A percentile compares a stretch with the other conserved stretches of the same genome.
phyloP scores from a whole-genome alignment of 2,329 filamentous ascomycete genomes.

The Ophiostoma fasciatum region DNA sequence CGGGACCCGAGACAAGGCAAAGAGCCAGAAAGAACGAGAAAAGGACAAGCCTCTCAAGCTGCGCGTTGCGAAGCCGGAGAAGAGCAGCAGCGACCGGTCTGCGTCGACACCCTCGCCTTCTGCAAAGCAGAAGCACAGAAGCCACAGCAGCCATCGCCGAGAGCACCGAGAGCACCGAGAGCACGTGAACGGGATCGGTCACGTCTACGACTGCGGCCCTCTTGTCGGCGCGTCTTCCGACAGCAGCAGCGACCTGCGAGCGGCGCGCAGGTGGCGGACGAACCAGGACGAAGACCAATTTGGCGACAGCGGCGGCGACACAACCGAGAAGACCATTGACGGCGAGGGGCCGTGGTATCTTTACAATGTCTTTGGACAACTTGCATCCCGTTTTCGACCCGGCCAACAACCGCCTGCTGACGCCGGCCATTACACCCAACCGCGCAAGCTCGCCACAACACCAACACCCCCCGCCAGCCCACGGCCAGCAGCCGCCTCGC shows the following conservation, averaged over 20 bases:
- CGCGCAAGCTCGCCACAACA: not conserved
- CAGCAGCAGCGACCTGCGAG: not conserved
- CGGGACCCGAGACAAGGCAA: not conserved
- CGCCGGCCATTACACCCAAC: not conserved
- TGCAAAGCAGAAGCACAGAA: constrained; percentile 1
- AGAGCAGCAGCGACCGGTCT: constrained; percentile 1
- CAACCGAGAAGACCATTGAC: too few species aligned
- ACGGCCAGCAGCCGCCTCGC: not conserved
- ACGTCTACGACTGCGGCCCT: constrained; percentile 5
- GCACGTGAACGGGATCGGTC: too few species aligned
- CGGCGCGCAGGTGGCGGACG: constrained; percentile 2
- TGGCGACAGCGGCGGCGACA: constrained; percentile 9
- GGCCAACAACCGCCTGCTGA: constrained; percentile 20
- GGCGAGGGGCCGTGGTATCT: constrained; percentile 10
- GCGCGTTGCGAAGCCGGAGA: not conserved
- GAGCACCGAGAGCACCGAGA: constrained; percentile 1
- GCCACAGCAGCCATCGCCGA: not conserved
- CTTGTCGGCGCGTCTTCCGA: not conserved
- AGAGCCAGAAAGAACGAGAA: constrained; percentile 1
- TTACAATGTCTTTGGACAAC: constrained; percentile 29
- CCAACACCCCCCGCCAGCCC: not conserved
- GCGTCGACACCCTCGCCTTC: not conserved
- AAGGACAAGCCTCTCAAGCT: not conserved
- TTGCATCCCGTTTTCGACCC: constrained; percentile 41
- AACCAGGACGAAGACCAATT: constrained; percentile 1